Percentiles rank a stretch among this genome's conserved stretches.
Conservation (phyloP, 2,329 filamentous ascomycete species). For the Drechslera avenae region DNA sequence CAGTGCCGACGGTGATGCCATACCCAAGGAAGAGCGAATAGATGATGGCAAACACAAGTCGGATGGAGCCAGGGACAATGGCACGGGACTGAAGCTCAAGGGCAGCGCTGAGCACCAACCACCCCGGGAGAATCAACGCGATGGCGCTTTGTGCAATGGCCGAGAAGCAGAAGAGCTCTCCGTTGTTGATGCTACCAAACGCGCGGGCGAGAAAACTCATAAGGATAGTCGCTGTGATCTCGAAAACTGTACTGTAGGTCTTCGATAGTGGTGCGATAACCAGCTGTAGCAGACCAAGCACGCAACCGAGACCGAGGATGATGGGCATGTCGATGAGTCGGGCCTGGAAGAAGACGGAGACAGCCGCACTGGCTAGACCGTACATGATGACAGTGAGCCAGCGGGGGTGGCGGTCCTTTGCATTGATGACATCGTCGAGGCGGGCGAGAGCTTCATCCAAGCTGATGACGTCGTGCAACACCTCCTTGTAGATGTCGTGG, state of each 20-base stretch:
- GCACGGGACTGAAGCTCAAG: conserved; percentile 55
- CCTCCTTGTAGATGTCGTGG: conserved; percentile 78
- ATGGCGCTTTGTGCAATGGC: conserved; percentile 57
- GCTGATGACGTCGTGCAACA: conserved; percentile 72
- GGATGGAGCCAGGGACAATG: conserved; percentile 55
- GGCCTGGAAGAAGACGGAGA: conserved; percentile 79
- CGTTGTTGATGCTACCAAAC: conserved; percentile 53
- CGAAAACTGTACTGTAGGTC: conserved; percentile 63
- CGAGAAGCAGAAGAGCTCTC: conserved; percentile 55
- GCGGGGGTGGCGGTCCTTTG: conserved; percentile 59
- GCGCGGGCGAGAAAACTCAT: conserved; percentile 56
- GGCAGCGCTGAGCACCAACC: conserved; percentile 53
- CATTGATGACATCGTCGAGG: conserved; percentile 66
- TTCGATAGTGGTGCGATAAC: conserved; percentile 74
- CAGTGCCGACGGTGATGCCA: conserved; percentile 56
- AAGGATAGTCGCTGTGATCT: conserved; percentile 53
- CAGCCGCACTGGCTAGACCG: conserved; percentile 73
- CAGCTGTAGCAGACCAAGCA: conserved; percentile 76
- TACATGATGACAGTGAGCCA: conserved; percentile 66
- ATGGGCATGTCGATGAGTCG: conserved; percentile 78
- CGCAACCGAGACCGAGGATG: conserved; percentile 73
- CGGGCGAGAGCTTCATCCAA: conserved; percentile 70
- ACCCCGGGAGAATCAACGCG: conserved; percentile 56
- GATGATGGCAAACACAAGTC: conserved; percentile 58
- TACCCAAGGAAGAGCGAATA: conserved; percentile 58